Evolutionary conservation across 805 yeast genomes (phyloP), one percentile per base, ranked within the genome.

Genomic region (Lipomyces oligophaga): DNA sequence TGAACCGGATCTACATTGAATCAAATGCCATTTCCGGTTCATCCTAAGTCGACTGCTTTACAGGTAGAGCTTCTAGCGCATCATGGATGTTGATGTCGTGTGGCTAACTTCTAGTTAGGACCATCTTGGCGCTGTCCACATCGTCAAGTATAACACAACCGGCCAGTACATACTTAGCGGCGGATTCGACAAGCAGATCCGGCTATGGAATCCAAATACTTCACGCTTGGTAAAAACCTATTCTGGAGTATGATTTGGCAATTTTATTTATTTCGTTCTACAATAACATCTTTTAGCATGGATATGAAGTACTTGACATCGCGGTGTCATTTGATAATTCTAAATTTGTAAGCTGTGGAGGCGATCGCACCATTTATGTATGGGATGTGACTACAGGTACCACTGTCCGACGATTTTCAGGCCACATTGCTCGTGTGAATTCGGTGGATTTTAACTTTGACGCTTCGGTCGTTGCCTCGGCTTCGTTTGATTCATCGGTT

Each of bases 291-390:
- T 13, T 8, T 10, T 13, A 41, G 43, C 68, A 64, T 41, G 57
- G 60, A n/a, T 55, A 58, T 27, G 67, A 63, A 40, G 58, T 64
- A 19, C 51, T 63, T 35, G 63, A 63, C 41, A 43, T 63, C 6
- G 53, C 59, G 13, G 58, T 65, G 11, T 37, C 55, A 7, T 40
- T 34, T 19, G 63, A 58, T 42, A 58, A 59, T 47, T 16, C 61
- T 16, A 37, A 49, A 55, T 64, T 65, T 43, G 67, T 58, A 18
- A 55, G 63, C 35, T 60, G 63, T 25, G 67, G 69, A 13, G 64
- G 65, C 6, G 69, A 65, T 38, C 42, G 64, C 10, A 47, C 58
- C 7, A 63, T 58, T 6, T 56, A 47, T 33, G 38, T 63, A 5
- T 65, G 69, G 65, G 67, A 64, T 41, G 63, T 61, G 2, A 38